A percentile compares a stretch with the other conserved stretches of the same genome.
phyloP scores from a whole-genome alignment of 345 rosid species.

The Pistacia atlantica region DNA sequence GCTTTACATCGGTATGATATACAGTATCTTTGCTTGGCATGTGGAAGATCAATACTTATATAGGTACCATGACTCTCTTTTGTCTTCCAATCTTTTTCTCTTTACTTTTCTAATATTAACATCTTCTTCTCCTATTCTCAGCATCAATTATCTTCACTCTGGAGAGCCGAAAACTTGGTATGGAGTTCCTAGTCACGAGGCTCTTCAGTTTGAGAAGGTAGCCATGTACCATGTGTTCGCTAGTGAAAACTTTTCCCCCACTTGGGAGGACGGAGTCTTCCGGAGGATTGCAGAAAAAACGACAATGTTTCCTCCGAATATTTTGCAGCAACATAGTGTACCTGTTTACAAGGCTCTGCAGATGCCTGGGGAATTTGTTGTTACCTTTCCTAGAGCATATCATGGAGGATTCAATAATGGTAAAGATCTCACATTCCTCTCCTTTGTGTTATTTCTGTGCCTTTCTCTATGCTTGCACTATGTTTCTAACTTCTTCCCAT shows the following conservation, averaged over 20 bases:
- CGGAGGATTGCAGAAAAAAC: constrained; percentile 55
- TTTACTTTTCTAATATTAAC: too few species aligned
- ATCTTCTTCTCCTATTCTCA: constrained; percentile 15
- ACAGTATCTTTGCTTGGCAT: constrained; percentile 76
- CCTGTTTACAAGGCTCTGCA: constrained; percentile 70
- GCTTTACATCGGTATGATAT: constrained; percentile 74
- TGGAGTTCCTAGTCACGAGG: constrained; percentile 60
- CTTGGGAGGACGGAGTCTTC: constrained; percentile 53
- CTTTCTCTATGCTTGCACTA: not conserved
- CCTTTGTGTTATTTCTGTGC: not conserved
- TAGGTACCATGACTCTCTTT: constrained; percentile 38
- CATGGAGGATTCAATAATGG: constrained; percentile 78
- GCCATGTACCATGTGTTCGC: constrained; percentile 49
- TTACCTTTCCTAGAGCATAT: constrained; percentile 69
- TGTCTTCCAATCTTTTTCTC: not conserved
- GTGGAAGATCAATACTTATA: constrained; percentile 72
- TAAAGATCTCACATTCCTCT: constrained; percentile 2
- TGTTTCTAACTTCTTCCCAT: not conserved
- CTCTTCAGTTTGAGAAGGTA: constrained; percentile 53
- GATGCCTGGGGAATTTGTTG: constrained; percentile 61
- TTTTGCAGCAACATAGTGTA: constrained; percentile 47
- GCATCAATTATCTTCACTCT: constrained; percentile 70
- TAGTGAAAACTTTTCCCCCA: constrained; percentile 35
- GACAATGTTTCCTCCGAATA: constrained; percentile 63
- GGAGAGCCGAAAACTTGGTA: constrained; percentile 78